Evolutionary conservation across 768 basidiomycete species (phyloP).

Genomic region (Leccinum pellstonianum): DNA sequence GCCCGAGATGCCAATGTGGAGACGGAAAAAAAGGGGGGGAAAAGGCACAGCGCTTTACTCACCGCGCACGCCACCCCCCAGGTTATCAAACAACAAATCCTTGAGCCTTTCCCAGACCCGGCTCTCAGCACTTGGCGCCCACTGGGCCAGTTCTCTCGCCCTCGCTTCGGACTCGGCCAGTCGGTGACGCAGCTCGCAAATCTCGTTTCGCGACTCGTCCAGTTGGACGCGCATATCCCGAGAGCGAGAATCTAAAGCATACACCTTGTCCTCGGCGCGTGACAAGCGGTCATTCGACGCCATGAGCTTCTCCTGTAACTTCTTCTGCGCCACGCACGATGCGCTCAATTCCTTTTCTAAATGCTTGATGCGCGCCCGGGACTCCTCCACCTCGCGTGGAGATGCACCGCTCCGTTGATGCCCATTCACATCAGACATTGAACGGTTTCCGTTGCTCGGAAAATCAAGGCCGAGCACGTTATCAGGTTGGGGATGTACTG

Average conservation of each 20-base stretch:
- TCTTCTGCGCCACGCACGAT: slow-evolving; percentile 14
- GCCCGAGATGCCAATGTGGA: slow-evolving; percentile 6
- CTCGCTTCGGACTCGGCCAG: slow-evolving; percentile 24
- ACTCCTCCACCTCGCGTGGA: slow-evolving; percentile 1
- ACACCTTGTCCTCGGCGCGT: slow-evolving; percentile 16
- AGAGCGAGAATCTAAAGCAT: slow-evolving; percentile 23
- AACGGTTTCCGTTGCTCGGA: slow-evolving; percentile 6
- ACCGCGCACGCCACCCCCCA: slow-evolving; percentile 19
- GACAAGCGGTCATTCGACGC: slow-evolving; percentile 15
- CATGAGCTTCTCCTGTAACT: slow-evolving; percentile 20
- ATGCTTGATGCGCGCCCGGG: slow-evolving; percentile 15
- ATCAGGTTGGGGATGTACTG: slow-evolving; percentile 10
- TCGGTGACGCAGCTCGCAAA: slow-evolving; percentile 23
- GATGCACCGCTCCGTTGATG: background rate
- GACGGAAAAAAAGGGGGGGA: background rate
- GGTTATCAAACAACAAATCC: slow-evolving; percentile 30
- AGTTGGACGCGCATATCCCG: slow-evolving; percentile 19
- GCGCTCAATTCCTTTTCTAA: slow-evolving; percentile 28
- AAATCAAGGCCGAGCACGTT: slow-evolving; percentile 32
- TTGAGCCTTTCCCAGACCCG: slow-evolving; percentile 31
- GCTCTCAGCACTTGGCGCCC: slow-evolving; percentile 15
- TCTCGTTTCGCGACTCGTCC: slow-evolving; percentile 22
- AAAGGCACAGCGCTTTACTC: slow-evolving; percentile 16
- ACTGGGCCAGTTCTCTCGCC: slow-evolving; percentile 17
- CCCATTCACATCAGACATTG: background rate